Base-by-base conservation (phyloP, 2,329 filamentous ascomycete species). In the Cryphonectria parasitica region DNA sequence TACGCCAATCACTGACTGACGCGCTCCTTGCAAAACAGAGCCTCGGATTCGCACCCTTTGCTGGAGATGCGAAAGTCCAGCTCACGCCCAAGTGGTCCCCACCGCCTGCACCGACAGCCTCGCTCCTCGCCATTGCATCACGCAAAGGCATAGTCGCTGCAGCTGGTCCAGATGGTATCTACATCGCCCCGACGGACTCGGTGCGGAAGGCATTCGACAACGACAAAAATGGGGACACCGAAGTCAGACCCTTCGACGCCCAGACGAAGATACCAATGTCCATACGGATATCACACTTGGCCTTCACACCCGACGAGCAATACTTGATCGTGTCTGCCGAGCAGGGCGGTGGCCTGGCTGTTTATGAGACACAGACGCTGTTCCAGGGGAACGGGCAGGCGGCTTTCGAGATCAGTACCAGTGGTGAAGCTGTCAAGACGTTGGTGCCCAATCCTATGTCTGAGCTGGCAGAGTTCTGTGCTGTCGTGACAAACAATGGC, bases 241-340 rank as follows among this genome's bases (percentile, higher is more conserved):
- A 95, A 73, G 83, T 91, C 68, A 89, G 91, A 73, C 78, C 85
- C 17, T 97, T 97, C 76, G 83, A 89, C 71, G 92, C 95, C 3
- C 89, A 95, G 78, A 83, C 92, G 66, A 91, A 86, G 71, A 87
- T 98, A 8, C 84, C 90, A 1, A 86, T 97, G 76, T 88, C 92
- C 13, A 87, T 90, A 77, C 90, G 92, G 75, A 88, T 97, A 68
- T 97, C 94, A 15, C 96, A 99, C 79, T 85, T 99, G 28, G 90
- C 91, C 22, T 99, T 99, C 79, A 95, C 94, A 0, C 88, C 93
- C n/a, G 93, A 97, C 76, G 97, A 98, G 78, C 89, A 89, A 75
- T 94, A 92, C 75, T 84, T 99, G 72, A 88, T 97, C 49, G 84
- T 98, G 36, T 94, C 93, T 15, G 93, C 93, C 2, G 93, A 97